These are phyloP conservation scores for Aspergillus ibericus DNA, from an alignment of 2,329 filamentous ascomycete species.

Conservation along the genomic window DNA sequence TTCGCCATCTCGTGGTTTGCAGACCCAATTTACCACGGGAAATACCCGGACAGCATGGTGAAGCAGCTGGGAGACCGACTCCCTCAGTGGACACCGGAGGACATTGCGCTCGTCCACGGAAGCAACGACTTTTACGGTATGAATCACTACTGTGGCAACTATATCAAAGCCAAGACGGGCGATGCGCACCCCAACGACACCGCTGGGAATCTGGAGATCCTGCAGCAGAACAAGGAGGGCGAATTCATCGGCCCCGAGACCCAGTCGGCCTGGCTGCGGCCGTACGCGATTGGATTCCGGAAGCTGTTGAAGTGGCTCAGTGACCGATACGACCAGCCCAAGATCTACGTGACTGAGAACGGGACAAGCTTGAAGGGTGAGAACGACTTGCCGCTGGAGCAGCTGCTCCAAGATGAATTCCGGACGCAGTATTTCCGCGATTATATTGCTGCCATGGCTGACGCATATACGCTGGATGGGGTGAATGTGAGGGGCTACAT, in stretches of 20 bases:
- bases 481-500: constrained; percentile 78
- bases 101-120: constrained; percentile 72
- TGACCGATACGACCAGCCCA: constrained; percentile 71
- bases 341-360: constrained; percentile 87
- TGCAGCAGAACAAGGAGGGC: constrained; percentile 69
- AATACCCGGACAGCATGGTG: constrained; percentile 81
- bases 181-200: constrained; percentile 65
- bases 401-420: constrained; percentile 80
- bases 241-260: constrained; percentile 78
- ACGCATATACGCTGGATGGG: constrained; percentile 69
- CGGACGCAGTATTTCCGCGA: constrained; percentile 74
- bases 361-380: constrained; percentile 82
- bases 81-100: constrained; percentile 71
- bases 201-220: constrained; percentile 72
- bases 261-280: constrained; percentile 77
- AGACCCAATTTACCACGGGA: constrained; percentile 80
- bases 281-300: constrained; percentile 73
- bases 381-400: constrained; percentile 68
- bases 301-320: constrained; percentile 75
- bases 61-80: constrained; percentile 77
- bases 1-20: constrained; percentile 88
- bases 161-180: constrained; percentile 70
- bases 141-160: constrained; percentile 92
- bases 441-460: constrained; percentile 75
- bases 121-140: constrained; percentile 93